Base-by-base conservation (phyloP, 202 grass and related monocot species). In the Panicum hallii region DNA sequence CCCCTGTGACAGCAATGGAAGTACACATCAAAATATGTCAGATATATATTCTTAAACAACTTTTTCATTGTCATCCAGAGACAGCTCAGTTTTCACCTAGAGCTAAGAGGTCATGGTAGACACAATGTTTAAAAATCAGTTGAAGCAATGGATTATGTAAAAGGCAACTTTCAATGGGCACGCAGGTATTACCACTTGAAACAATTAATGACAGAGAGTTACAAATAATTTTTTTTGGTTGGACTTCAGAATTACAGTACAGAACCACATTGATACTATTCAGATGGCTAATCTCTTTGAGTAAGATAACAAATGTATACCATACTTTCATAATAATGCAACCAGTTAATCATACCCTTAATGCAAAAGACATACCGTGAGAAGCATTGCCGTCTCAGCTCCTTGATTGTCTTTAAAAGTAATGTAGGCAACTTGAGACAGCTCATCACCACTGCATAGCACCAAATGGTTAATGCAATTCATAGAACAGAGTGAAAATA, bases 351-450 rank as follows among this genome's bases (percentile, higher is more conserved):
- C 30, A 81, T 71, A 65, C 5, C 78, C 7, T 20, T 20, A 7
- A 88, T 63, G 52, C 12, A 67, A 36, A 58, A 62, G 16, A 80
- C 12, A 45, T 94, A 97, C 95, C 77, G 92, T 94, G 83, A 97
- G 95, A 90, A 97, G 92, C 87, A 97, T 90, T 17, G 94, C 94
- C 19, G 91, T 97, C 89, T 94, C 94, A 79, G 88, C 89, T 19
- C 94, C 94, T 82, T 97, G 94, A 22, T 79, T 84, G 72, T 94
- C 94, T 81, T 94, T 94, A 81, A 97, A 97, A 70, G 94, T 90
- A 78, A 97, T 93, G 82, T 90, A 94, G 22, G 94, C 91, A 82
- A 90, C 90, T 84, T 97, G 97, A 88, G 97, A 94, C 63, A 91
- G 58, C 57, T 99, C 97, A 78, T 96, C 92, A 0, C 89, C 79